Evolutionary conservation across 2,329 filamentous ascomycete genomes (phyloP).

Genomic region (Hymenoscyphus fructigenus): DNA sequence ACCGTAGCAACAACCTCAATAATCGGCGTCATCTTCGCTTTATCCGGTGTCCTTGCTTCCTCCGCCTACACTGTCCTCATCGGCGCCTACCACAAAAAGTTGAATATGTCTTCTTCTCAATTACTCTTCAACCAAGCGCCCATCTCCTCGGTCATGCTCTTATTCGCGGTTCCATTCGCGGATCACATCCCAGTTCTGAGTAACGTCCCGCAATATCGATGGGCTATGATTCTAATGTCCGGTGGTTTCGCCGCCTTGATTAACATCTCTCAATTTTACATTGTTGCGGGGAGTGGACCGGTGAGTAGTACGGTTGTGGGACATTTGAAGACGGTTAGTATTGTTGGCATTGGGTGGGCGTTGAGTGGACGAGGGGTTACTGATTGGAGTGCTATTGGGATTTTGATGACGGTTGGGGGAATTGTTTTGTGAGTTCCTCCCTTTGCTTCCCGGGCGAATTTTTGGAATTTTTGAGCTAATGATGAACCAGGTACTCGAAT

Average conservation of each 20-base stretch:
- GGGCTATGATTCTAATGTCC: constrained; percentile 41
- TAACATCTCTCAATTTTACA: constrained; percentile 36
- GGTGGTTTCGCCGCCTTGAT: constrained; percentile 42
- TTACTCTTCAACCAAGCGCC: constrained; percentile 46
- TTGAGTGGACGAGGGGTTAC: constrained; percentile 24
- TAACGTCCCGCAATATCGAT: constrained; percentile 36
- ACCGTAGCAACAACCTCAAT: constrained; percentile 46
- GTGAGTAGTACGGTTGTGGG: constrained; percentile 45
- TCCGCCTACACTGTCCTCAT: constrained; percentile 37
- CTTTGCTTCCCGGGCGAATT: neutral
- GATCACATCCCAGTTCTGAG: constrained; percentile 39
- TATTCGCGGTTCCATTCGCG: constrained; percentile 44
- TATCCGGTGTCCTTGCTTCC: constrained; percentile 56
- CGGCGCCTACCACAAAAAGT: constrained; percentile 43
- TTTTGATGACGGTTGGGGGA: constrained; percentile 29
- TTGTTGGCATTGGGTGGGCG: constrained; percentile 31
- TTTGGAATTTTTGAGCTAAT: neutral
- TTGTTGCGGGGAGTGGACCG: constrained; percentile 37
- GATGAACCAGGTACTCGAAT: constrained; percentile 27
- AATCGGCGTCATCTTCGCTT: constrained; percentile 61
- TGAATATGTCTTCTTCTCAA: constrained; percentile 44
- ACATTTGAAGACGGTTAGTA: constrained; percentile 41
- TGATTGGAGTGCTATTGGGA: constrained; percentile 27
- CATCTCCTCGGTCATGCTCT: constrained; percentile 43
- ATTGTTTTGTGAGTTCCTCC: constrained; percentile 27